Percentiles rank a stretch among this genome's conserved stretches.
These are phyloP conservation scores for Saccharomyces pastorianus DNA, from an alignment of 1,139 yeast species.

Conservation along the genomic window DNA sequence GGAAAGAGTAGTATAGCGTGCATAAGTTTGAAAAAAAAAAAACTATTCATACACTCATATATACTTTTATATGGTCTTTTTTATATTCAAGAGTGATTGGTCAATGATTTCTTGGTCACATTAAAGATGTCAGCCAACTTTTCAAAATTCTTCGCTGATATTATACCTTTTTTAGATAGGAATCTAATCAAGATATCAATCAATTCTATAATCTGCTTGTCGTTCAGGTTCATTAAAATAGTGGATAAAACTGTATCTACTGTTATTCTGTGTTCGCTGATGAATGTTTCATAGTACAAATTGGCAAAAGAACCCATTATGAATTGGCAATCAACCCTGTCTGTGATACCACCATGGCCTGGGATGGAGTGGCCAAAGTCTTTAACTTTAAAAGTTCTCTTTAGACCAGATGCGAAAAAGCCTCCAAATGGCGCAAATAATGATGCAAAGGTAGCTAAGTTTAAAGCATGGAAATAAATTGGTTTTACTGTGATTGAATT, in stretches of 20 bases:
- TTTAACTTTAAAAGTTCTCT: conserved; percentile 92
- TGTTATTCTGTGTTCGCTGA: conserved; percentile 63
- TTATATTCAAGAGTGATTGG: neutral
- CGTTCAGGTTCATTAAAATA: conserved; percentile 62
- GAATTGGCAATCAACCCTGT: conserved; percentile 95
- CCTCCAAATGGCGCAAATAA: conserved; percentile 98
- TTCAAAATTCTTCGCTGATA: conserved; percentile 33
- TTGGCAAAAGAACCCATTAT: conserved; percentile 94
- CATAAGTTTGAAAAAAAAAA: neutral
- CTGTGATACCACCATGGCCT: conserved; percentile 98
- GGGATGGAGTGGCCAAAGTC: conserved; percentile 91
- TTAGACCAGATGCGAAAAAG: conserved; percentile 91
- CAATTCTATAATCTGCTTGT: conserved; percentile 58
- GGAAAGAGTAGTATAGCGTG: neutral
- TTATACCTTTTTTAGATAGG: conserved; percentile 47
- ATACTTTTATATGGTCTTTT: neutral
- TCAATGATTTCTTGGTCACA: conserved; percentile 9
- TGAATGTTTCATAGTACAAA: conserved; percentile 84
- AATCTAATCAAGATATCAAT: conserved; percentile 55
- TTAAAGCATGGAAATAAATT: conserved; percentile 77
- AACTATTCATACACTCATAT: neutral
- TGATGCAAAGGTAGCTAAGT: conserved; percentile 90
- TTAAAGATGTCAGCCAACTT: conserved; percentile 22
- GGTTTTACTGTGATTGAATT: conserved; percentile 67
- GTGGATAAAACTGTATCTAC: conserved; percentile 69